Conservation (phyloP, 257 asterid species). For the Solanum pimpinellifolium region DNA sequence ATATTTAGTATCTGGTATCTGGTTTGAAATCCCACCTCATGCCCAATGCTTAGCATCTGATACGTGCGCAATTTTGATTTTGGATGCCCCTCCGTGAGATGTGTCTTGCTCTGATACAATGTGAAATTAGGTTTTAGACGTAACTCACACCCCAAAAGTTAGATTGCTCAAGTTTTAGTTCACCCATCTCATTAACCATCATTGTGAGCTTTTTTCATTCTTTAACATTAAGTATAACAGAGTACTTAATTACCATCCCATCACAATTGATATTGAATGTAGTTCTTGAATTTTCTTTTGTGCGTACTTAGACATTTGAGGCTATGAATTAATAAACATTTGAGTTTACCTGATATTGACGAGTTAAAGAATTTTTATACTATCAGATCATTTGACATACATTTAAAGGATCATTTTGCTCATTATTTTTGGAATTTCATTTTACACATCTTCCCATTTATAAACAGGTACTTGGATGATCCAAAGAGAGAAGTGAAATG, state of each 20-base stretch:
- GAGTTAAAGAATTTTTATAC: neutral
- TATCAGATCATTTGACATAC: neutral
- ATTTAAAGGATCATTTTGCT: neutral
- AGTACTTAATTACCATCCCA: neutral
- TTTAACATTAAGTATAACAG: neutral
- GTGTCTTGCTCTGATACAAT: no score
- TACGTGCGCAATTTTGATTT: no score
- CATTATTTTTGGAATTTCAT: neutral
- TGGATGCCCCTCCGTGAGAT: no score
- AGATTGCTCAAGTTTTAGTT: rapidly evolving
- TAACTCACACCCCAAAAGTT: no score
- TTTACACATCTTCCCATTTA: neutral
- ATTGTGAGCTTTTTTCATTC: no score
- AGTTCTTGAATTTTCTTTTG: neutral
- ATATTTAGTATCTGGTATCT: neutral
- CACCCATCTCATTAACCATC: no score
- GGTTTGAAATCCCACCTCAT: neutral
- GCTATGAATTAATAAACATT: neutral
- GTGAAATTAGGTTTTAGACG: no score
- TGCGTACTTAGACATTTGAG: neutral
- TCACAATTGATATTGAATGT: neutral
- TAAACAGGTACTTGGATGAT: slow-evolving; percentile 7
- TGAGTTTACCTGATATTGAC: neutral
- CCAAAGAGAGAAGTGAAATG: slow-evolving; percentile 12
- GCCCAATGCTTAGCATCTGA: no score